Evolutionary conservation across 371 early-diverging fungal species (phyloP), one percentile per base, ranked within the genome.

Genomic region (Actinomortierella ambigua): DNA sequence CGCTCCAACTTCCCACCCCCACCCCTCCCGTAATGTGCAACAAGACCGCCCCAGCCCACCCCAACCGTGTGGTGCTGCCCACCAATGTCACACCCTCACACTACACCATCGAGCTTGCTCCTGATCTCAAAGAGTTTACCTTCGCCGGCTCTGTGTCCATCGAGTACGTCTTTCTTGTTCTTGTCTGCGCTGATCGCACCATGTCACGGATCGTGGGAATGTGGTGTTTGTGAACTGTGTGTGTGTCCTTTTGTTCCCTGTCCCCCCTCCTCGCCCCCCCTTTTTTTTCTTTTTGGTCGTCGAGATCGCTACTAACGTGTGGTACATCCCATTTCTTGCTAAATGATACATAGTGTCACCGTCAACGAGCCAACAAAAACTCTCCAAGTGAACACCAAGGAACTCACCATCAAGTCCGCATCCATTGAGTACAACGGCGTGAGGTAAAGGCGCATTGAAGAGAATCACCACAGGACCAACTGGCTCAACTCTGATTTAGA

Each of bases 81-180:
- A 73, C 79, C 44, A 83, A 75, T 51, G 84, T 92, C 50, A 81
- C 76, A 43, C 96, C 96, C 26, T 60, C 79, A 42, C 92, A 95
- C 78, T 95, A 95, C 77, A 80, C 76, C 52, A 69, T 95, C 17
- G 77, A 79, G 47, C 58, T 95, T 50, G 83, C 79, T 22, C 94
- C 95, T 5, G 81, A 93, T 69, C 68, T 93, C 27, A 81, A 75
- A 17, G 76, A 81, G 9, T 91, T 92, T 76, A 81, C 71, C 27
- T 93, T 88, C 63, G 64, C 77, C 9, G 95, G 95, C 24, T 47
- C 65, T 59, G 77, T 73, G 18, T 63, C 65, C 55, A 77, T 73
- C 50, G 63, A 62, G 77, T 77, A 73, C 61, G 66, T 65, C 26
- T 3, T 54, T 22, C 27, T 3, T 41, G 23, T 15, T 15, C 44